Evolutionary conservation across 805 yeast species (phyloP).

Genomic region (Wickerhamomyces strasburgensis): DNA sequence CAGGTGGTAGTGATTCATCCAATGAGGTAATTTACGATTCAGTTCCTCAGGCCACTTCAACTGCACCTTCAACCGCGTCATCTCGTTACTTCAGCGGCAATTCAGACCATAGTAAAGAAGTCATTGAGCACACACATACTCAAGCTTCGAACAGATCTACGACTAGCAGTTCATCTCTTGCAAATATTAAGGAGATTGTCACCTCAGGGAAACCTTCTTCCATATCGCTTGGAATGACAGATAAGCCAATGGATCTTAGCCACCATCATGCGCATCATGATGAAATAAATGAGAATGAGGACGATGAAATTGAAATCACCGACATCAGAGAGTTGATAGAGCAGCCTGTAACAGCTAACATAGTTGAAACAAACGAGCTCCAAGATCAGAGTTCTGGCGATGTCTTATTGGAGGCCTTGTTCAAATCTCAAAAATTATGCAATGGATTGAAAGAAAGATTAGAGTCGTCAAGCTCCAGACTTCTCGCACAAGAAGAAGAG

Average conservation of each 20-base stretch:
- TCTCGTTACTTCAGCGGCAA: conserved; percentile 6
- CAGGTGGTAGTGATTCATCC: conserved; percentile 4
- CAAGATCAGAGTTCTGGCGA: conserved; percentile 26
- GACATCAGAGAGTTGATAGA: conserved; percentile 30
- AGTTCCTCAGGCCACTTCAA: conserved; percentile 7
- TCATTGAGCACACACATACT: background rate
- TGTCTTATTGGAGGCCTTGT: conserved; percentile 35
- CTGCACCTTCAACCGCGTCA: conserved; percentile 13
- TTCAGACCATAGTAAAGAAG: background rate
- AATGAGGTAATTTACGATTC: conserved; percentile 1
- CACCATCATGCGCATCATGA: conserved; percentile 1
- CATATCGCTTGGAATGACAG: no score
- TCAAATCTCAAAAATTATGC: conserved; percentile 34
- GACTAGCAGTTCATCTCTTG: no score
- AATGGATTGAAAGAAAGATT: conserved; percentile 29
- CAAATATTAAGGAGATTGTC: no score
- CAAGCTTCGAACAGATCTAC: no score
- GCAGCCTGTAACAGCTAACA: conserved; percentile 1
- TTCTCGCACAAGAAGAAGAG: conserved; percentile 23
- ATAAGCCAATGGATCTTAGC: no score
- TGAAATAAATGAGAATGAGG: conserved; percentile 8
- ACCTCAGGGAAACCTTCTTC: no score
- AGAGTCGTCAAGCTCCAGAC: conserved; percentile 25
- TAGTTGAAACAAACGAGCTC: background rate
- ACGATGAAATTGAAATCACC: conserved; percentile 37